Evolutionary conservation across 768 basidiomycete species (phyloP).

Genomic region (Mycena crocata): DNA sequence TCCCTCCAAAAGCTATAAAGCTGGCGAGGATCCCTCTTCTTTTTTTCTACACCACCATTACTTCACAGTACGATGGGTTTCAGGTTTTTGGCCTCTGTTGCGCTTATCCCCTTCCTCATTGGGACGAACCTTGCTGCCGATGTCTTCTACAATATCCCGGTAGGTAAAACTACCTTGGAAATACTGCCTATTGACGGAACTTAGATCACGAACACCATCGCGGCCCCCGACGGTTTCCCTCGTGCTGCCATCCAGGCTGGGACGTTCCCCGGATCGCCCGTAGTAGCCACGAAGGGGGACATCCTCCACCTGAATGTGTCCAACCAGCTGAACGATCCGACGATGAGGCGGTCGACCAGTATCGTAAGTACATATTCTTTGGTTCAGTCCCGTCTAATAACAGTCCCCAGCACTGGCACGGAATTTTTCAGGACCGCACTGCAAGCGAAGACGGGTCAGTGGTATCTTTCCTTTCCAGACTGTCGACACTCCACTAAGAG

Average conservation of each 20-base stretch:
- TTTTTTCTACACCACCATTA: not conserved
- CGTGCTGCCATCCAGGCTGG: constrained; percentile 54
- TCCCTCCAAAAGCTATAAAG: not conserved
- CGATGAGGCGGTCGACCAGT: constrained; percentile 42
- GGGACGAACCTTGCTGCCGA: constrained; percentile 9
- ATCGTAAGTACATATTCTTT: not conserved
- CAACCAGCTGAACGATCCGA: constrained; percentile 44
- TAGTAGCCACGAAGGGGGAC: constrained; percentile 54
- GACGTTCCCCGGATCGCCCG: constrained; percentile 51
- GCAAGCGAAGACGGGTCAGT: constrained; percentile 57
- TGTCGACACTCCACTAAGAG: not conserved
- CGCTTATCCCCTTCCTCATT: constrained; percentile 12
- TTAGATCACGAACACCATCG: constrained; percentile 45
- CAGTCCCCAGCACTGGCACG: constrained; percentile 30
- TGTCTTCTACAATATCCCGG: constrained; percentile 7
- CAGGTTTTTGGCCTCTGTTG: not conserved
- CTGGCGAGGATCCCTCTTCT: not conserved
- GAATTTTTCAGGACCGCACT: constrained; percentile 42
- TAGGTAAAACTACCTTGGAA: not conserved
- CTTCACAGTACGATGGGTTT: not conserved
- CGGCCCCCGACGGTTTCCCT: constrained; percentile 57
- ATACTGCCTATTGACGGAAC: too few species aligned
- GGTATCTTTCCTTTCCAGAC: not conserved
- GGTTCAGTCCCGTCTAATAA: constrained; percentile 33
- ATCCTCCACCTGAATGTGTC: constrained; percentile 46